Evolutionary conservation across 768 basidiomycete genomes (phyloP).

Genomic region (Clitopilus passeckerianus): DNA sequence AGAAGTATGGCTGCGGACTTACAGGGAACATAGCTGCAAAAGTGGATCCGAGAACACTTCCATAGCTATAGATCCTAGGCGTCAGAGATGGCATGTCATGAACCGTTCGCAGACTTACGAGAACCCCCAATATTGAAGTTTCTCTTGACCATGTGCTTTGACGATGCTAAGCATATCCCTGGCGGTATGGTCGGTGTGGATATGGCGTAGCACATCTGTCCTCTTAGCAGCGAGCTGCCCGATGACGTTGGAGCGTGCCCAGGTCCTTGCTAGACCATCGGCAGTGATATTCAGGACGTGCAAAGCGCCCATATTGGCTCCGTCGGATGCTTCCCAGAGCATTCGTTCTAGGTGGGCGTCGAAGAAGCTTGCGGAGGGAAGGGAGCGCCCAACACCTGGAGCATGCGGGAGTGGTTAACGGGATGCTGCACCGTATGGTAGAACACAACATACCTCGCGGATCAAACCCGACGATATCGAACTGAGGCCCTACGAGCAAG

Average conservation of each 20-base stretch:
- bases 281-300: conserved; percentile 18
- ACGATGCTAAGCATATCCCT: conserved; percentile 32
- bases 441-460: conserved; percentile 30
- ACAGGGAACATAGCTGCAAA: conserved; percentile 24
- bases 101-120: conserved; percentile 13
- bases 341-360: conserved; percentile 25
- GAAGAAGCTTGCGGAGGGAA: conserved; percentile 29
- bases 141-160: conserved; percentile 24
- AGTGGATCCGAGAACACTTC: conserved; percentile 20
- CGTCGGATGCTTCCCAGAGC: conserved; percentile 13
- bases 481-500: conserved; percentile 32
- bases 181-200: conserved; percentile 33
- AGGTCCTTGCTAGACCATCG: conserved; percentile 19
- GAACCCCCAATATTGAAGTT: conserved; percentile 27
- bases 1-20: not conserved
- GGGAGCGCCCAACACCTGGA: conserved; percentile 29
- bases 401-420: not conserved
- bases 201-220: conserved; percentile 21
- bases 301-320: not conserved
- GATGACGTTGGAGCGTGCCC: conserved; percentile 25
- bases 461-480: conserved; percentile 43
- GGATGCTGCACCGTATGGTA: not conserved
- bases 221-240: conserved; percentile 27
- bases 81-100: not conserved
- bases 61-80: conserved; percentile 12